These are phyloP conservation scores for Bertia moriformis DNA, from an alignment of 2,329 filamentous ascomycete genomes.

Conservation along the genomic window DNA sequence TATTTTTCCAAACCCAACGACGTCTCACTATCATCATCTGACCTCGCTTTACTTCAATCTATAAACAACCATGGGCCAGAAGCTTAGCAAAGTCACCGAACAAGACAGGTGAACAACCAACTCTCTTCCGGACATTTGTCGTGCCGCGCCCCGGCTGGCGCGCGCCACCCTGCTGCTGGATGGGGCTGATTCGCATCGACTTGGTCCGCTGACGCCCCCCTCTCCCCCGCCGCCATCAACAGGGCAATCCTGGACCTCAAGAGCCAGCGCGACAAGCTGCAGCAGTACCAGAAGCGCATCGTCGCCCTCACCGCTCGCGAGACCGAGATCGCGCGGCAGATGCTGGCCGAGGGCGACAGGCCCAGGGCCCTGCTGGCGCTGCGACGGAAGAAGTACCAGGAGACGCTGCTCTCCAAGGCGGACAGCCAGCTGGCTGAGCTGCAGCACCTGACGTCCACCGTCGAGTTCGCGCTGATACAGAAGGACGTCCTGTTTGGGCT, in stretches of 20 bases:
- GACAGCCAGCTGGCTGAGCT: constrained; percentile 88
- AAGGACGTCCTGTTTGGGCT: constrained; percentile 90
- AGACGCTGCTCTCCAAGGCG: constrained; percentile 74
- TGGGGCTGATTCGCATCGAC: no score
- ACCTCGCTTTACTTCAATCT: no score
- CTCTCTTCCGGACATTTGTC: no score
- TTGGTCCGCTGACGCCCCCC: no score
- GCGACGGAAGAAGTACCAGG: constrained; percentile 91
- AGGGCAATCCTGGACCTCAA: constrained; percentile 97
- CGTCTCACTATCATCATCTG: no score
- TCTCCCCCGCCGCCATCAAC: no score
- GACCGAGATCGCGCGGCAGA: constrained; percentile 70
- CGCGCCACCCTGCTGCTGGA: no score
- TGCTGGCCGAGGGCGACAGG: constrained; percentile 69
- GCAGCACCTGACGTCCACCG: constrained; percentile 71
- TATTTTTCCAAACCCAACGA: no score
- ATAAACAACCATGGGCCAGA: no score
- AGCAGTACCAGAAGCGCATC: constrained; percentile 88
- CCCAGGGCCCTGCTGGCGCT: constrained; percentile 71
- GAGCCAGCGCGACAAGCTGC: constrained; percentile 89
- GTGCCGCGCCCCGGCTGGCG: no score
- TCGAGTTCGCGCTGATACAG: constrained; percentile 93
- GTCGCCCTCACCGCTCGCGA: constrained; percentile 73
- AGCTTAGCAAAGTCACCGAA: no score
- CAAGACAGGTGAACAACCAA: no score